A percentile compares a stretch with the other conserved stretches of the same genome.
phyloP scores from a whole-genome alignment of 2,329 filamentous ascomycete genomes.

The Colletotrichum zoysiae region DNA sequence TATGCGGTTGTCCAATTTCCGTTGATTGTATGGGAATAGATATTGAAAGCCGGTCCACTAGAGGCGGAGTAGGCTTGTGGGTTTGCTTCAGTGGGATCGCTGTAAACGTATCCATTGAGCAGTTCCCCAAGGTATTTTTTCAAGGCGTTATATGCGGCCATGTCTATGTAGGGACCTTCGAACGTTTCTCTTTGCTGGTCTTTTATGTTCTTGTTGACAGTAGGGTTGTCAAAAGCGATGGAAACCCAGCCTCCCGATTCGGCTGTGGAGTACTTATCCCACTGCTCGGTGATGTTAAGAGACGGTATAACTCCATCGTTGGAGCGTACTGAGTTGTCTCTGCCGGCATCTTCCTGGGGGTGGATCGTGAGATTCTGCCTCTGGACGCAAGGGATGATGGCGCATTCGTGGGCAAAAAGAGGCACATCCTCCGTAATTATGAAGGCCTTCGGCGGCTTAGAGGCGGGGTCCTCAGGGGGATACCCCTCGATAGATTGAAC shows the following conservation, averaged over 20 bases:
- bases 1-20: not conserved
- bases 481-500: slow-evolving; percentile 26
- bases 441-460: not conserved
- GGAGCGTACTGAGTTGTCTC: not conserved
- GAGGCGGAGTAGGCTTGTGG: not conserved
- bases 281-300: not conserved
- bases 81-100: not conserved
- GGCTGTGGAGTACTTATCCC: not conserved
- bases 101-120: not conserved
- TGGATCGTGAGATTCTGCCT: not conserved
- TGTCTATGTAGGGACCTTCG: not conserved
- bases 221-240: not conserved
- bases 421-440: not conserved
- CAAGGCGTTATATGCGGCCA: not conserved
- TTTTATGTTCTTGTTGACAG: not conserved
- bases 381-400: not conserved
- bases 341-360: not conserved
- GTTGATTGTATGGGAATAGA: not conserved
- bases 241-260: not conserved
- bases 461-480: not conserved
- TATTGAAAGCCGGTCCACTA: not conserved
- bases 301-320: not conserved
- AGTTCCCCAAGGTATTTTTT: not conserved
- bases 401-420: not conserved
- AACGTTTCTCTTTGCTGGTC: not conserved